Evolutionary conservation across 106 monocot genomes (phyloP).

Genomic region (Dioscorea alata): DNA sequence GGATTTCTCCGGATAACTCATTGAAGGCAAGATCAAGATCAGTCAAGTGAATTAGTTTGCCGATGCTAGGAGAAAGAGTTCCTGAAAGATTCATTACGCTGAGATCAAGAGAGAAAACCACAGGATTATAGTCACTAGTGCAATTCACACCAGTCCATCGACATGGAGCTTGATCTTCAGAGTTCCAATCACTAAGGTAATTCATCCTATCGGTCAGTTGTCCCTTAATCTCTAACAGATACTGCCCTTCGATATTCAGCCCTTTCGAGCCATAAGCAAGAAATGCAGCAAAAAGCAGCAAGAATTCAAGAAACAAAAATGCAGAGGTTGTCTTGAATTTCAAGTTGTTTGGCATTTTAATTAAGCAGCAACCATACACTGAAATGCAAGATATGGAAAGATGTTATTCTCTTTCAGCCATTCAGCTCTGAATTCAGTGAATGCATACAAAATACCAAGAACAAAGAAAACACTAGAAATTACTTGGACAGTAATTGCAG

Average conservation of each 20-base stretch:
- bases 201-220: constrained; percentile 35
- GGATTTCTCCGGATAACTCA: constrained; percentile 65
- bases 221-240: constrained; percentile 56
- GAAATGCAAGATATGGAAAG: neutral
- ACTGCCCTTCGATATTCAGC: constrained; percentile 64
- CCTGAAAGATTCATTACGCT: constrained; percentile 76
- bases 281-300: constrained; percentile 25
- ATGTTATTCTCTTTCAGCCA: neutral
- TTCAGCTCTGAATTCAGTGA: neutral
- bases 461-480: neutral
- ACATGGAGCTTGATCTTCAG: constrained; percentile 60
- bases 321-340: neutral
- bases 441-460: neutral
- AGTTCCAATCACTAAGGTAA: constrained; percentile 58
- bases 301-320: constrained; percentile 7
- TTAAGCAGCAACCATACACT: constrained; percentile 1
- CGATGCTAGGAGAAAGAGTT: constrained; percentile 48
- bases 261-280: constrained; percentile 25
- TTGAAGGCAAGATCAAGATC: constrained; percentile 79
- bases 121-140: constrained; percentile 19
- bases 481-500: neutral
- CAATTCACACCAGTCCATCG: constrained; percentile 77
- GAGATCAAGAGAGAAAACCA: constrained; percentile 57
- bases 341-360: constrained; percentile 14
- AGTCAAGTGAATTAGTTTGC: constrained; percentile 44